Percentiles rank a stretch among this genome's conserved stretches.
Evolutionary conservation across 768 basidiomycete species (phyloP).

Genomic region (Pisolithus albus): DNA sequence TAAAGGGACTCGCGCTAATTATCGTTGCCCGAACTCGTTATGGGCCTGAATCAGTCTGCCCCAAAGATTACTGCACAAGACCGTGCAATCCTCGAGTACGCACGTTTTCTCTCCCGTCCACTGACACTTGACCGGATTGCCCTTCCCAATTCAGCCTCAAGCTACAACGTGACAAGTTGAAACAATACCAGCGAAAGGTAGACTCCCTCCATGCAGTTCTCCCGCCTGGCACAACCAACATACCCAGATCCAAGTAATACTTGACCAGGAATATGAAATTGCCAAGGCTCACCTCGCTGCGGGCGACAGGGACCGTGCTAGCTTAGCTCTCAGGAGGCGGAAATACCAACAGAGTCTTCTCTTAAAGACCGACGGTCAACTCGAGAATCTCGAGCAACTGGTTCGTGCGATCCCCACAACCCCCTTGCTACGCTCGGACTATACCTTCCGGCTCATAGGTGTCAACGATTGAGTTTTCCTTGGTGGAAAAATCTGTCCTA

Average conservation of each 20-base stretch:
- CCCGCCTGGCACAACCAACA: background rate
- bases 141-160: constrained; percentile 60
- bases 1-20: too few relatives aligned
- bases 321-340: constrained; percentile 79
- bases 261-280: constrained; percentile 84
- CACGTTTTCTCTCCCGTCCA: constrained; percentile 9
- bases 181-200: constrained; percentile 93
- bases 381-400: constrained; percentile 83
- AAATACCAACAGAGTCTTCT: constrained; percentile 93
- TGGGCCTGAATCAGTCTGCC: constrained; percentile 67
- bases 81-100: constrained; percentile 91
- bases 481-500: constrained; percentile 86
- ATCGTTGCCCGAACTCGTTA: constrained; percentile 19
- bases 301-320: constrained; percentile 82
- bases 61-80: constrained; percentile 93
- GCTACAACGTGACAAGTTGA: constrained; percentile 90
- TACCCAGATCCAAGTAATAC: constrained; percentile 72
- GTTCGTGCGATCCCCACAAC: constrained; percentile 37
- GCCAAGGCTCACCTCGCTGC: constrained; percentile 74
- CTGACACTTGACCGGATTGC: constrained; percentile 12
- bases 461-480: constrained; percentile 92
- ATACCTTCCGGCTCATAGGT: constrained; percentile 46
- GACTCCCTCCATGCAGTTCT: constrained; percentile 8
- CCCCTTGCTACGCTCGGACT: background rate
- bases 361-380: constrained; percentile 80